These are phyloP conservation scores for Ambrosiella beaveri DNA, from an alignment of 2,329 filamentous ascomycete species.

Conservation along the genomic window DNA sequence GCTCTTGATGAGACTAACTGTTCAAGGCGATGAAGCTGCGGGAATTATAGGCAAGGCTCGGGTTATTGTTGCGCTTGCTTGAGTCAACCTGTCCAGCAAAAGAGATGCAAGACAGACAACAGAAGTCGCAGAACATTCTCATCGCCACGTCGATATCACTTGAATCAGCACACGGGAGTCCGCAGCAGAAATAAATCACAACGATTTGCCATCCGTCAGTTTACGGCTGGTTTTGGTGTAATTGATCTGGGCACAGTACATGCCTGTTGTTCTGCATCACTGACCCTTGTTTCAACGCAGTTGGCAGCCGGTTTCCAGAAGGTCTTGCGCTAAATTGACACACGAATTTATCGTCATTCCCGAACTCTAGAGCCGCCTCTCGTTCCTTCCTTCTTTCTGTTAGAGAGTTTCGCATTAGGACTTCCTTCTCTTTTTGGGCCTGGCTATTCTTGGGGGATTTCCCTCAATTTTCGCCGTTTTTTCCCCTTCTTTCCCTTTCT, in stretches of 20 bases:
- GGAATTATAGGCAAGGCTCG: too few species aligned
- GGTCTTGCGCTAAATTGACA: neutral
- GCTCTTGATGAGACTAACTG: too few species aligned
- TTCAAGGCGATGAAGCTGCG: too few species aligned
- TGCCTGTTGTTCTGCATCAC: neutral
- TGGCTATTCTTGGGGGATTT: neutral
- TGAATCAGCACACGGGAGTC: too few species aligned
- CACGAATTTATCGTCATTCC: neutral
- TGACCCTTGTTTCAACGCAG: neutral
- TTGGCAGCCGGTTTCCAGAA: neutral
- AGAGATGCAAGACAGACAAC: too few species aligned
- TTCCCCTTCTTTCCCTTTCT: neutral
- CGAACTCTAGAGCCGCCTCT: neutral
- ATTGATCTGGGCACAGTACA: neutral
- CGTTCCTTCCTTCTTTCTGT: neutral
- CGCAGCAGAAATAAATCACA: too few species aligned
- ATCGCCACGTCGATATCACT: too few species aligned
- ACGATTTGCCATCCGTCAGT: too few species aligned
- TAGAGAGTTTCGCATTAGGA: neutral
- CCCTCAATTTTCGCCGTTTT: neutral
- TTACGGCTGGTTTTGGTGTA: neutral
- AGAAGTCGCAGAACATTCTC: too few species aligned
- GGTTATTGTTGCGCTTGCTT: too few species aligned
- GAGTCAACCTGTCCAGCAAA: too few species aligned
- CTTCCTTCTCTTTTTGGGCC: neutral